phyloP scores from a whole-genome alignment of 768 basidiomycete species.

The Tricholoma terreum region DNA sequence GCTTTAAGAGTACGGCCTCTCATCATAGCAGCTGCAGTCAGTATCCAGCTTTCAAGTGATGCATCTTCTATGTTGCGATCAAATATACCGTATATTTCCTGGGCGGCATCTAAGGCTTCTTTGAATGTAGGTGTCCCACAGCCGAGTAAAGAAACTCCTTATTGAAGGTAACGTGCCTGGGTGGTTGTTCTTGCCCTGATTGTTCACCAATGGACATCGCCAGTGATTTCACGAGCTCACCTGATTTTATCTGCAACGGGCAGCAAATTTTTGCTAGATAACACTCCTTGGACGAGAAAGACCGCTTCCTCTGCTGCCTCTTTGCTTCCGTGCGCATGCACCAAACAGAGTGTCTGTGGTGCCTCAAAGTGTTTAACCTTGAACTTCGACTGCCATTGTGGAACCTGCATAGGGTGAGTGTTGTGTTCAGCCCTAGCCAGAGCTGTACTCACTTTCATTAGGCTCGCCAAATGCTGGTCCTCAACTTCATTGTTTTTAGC shows the following conservation, averaged over 20 bases:
- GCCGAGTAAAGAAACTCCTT: constrained; percentile 1
- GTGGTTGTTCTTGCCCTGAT: not conserved
- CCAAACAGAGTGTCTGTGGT: not conserved
- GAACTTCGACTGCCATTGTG: not conserved
- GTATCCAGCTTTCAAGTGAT: not conserved
- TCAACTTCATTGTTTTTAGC: not conserved
- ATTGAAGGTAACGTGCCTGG: not conserved
- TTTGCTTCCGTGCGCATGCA: not conserved
- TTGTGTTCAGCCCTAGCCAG: not conserved
- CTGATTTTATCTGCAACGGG: not conserved
- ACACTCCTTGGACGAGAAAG: not conserved
- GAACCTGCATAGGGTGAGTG: not conserved
- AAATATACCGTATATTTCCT: constrained; percentile 5
- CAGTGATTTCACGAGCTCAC: too few relatives aligned
- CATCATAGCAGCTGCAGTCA: not conserved
- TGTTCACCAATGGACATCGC: not conserved
- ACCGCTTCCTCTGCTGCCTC: not conserved
- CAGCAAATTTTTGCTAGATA: not conserved
- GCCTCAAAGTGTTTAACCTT: not conserved
- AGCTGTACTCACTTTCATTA: not conserved
- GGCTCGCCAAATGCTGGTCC: not conserved
- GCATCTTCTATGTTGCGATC: constrained; percentile 2
- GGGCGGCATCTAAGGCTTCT: not conserved
- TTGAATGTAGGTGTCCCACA: constrained; percentile 4
- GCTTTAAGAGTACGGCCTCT: not conserved